Base-by-base conservation (phyloP, 306 rosid species). In the Cyamopsis tetragonoloba region DNA sequence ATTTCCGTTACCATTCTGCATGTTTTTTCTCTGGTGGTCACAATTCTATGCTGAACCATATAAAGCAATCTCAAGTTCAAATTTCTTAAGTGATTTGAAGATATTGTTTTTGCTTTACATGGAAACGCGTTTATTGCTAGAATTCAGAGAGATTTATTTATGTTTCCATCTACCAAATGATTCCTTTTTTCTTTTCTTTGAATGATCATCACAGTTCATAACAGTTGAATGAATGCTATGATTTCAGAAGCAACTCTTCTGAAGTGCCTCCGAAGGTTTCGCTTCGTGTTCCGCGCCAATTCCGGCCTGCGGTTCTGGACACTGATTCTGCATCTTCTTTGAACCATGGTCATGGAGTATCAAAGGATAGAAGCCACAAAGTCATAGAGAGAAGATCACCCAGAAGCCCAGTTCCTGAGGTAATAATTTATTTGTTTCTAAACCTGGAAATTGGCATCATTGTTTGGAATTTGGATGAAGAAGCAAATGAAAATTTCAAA, bases 281-380 rank as follows among this genome's bases (percentile, higher is more conserved):
- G 31, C 95, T 91, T 39, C 85, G 84, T 22, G 79, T 53, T 42
- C 83, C 41, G 17, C 92, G 89, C 73, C 85, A 83, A 73, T 85
- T 81, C 32, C 79, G 68, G 77, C 88, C 92, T 50, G 35, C 86
- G 17, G 66, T 83, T 4, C 35, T 85, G 35, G 89, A 87, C 34
- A 79, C 79, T 63, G 81, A 73, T 18, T 58, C 87, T 68, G 81
- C 87, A n/a, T 76, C 87, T 59, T 66, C 85, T 2, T 81, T 79
- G 1, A 64, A 39, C 65, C 88, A 77, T 81, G 28, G 66, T 69
- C 81, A 68, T 44, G 80, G 72, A 81, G 58, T 50, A 38, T 66
- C 88, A 9, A 89, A 89, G 59, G 89, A 84, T 7, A 79, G 79
- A 87, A 89, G 96, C 79, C 95, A 87, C 39, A 92, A 86, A 81